Evolutionary conservation across 257 asterid genomes (phyloP).

Genomic region (Scutellaria baicalensis): DNA sequence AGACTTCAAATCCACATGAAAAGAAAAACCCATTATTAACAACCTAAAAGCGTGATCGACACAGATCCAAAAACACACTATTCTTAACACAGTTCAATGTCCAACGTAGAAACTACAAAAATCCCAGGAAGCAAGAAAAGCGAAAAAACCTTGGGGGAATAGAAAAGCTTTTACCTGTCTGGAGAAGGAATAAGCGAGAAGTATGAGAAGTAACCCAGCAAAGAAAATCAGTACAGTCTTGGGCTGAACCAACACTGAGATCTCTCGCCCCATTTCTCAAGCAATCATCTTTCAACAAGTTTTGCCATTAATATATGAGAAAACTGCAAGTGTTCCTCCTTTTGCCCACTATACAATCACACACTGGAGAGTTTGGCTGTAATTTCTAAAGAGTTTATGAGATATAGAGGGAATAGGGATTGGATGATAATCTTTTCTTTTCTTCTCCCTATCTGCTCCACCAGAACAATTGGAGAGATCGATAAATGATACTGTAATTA

Average conservation of each 20-base stretch:
- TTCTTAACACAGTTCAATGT: neutral
- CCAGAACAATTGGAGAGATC: slow-evolving; percentile 14
- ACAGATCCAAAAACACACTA: slow-evolving; percentile 23
- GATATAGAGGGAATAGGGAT: neutral
- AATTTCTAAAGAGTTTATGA: neutral
- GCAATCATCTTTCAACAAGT: slow-evolving; percentile 17
- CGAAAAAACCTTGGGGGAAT: neutral
- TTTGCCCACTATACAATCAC: neutral
- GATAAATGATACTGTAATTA: neutral
- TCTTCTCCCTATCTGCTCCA: slow-evolving; percentile 5
- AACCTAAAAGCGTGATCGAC: neutral
- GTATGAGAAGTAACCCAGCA: slow-evolving; percentile 41
- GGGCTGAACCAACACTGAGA: slow-evolving; percentile 65
- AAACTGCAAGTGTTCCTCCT: neutral
- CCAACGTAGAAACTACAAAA: neutral
- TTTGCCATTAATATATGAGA: neutral
- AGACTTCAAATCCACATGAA: neutral
- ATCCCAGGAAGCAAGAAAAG: neutral
- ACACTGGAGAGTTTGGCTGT: neutral
- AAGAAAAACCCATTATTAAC: slow-evolving; percentile 1
- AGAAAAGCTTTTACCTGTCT: slow-evolving; percentile 31
- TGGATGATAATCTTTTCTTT: neutral
- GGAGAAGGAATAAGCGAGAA: slow-evolving; percentile 47
- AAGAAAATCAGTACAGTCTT: slow-evolving; percentile 46
- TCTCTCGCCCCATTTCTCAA: slow-evolving; percentile 63